phyloP scores from a whole-genome alignment of 2,329 filamentous ascomycete genomes.

The Beauveria caledonica region DNA sequence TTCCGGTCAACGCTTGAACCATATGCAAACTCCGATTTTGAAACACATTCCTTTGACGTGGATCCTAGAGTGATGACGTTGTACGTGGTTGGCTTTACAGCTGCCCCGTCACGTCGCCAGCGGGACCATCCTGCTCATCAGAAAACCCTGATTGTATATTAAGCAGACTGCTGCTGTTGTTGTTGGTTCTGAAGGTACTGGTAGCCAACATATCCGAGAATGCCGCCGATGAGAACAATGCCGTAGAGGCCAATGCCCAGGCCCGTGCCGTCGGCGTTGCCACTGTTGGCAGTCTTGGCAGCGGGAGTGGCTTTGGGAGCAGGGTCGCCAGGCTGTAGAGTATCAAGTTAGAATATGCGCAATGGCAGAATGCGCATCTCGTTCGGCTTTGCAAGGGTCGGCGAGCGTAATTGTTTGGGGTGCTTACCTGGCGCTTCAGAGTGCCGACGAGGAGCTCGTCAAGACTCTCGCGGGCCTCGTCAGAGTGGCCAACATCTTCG shows the following conservation, averaged over 20 bases:
- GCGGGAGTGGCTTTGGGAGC: slow-evolving; percentile 52
- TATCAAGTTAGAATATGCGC: neutral
- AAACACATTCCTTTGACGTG: neutral
- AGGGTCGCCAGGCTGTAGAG: slow-evolving; percentile 64
- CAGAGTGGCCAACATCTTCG: slow-evolving; percentile 97
- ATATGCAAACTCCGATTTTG: slow-evolving; percentile 7
- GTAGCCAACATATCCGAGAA: slow-evolving; percentile 72
- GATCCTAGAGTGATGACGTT: neutral
- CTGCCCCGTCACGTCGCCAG: neutral
- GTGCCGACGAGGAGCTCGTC: slow-evolving; percentile 64
- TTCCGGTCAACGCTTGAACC: slow-evolving; percentile 9
- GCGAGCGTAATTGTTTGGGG: neutral
- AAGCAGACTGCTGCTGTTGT: slow-evolving; percentile 28
- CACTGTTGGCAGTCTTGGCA: slow-evolving; percentile 40
- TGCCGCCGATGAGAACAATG: slow-evolving; percentile 67
- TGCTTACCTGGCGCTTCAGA: slow-evolving; percentile 71
- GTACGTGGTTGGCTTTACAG: neutral
- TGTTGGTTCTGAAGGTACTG: slow-evolving; percentile 66
- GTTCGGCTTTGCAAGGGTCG: neutral
- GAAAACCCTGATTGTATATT: neutral
- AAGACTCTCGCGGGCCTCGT: slow-evolving; percentile 94
- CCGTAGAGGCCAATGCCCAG: slow-evolving; percentile 76
- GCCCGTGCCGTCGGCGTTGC: slow-evolving; percentile 43
- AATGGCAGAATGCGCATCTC: neutral
- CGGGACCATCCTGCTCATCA: neutral